phyloP scores from a whole-genome alignment of 257 asterid genomes.

The Pogostemon cablin region DNA sequence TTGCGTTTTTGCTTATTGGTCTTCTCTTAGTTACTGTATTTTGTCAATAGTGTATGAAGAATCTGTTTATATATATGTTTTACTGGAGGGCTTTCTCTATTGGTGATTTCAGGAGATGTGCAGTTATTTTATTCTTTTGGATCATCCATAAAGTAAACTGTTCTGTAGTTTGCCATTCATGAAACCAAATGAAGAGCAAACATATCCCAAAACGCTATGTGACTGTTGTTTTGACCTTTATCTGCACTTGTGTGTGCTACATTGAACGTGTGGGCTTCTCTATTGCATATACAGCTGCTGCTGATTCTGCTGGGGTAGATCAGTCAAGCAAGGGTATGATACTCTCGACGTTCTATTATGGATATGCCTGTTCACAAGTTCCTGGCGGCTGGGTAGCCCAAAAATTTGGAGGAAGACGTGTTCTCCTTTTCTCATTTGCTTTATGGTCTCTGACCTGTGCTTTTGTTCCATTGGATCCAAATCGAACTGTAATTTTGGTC shows the following conservation, averaged over 20 bases:
- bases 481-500: conserved; percentile 55
- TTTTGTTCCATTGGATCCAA: conserved; percentile 80
- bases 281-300: conserved; percentile 90
- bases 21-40: not conserved
- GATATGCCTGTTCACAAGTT: conserved; percentile 90
- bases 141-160: conserved; percentile 11
- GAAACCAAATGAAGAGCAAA: conserved; percentile 64
- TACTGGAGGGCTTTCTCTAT: conserved; percentile 22
- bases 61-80: not conserved
- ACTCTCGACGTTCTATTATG: conserved; percentile 84
- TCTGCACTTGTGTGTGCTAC: conserved; percentile 94
- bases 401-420: conserved; percentile 81
- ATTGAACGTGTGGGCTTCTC: conserved; percentile 93
- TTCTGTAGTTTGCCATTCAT: conserved; percentile 45
- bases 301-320: conserved; percentile 82
- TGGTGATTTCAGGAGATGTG: conserved; percentile 20
- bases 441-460: conserved; percentile 92
- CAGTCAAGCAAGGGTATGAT: conserved; percentile 87
- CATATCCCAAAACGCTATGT: conserved; percentile 66
- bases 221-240: conserved; percentile 73
- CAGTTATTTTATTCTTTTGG: not conserved
- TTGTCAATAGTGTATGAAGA: not conserved
- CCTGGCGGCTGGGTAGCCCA: conserved; percentile 99
- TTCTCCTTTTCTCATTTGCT: conserved; percentile 76
- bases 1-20: not conserved